phyloP scores from a whole-genome alignment of 2,329 filamentous ascomycete genomes.

The Fusarium haematococcum region DNA sequence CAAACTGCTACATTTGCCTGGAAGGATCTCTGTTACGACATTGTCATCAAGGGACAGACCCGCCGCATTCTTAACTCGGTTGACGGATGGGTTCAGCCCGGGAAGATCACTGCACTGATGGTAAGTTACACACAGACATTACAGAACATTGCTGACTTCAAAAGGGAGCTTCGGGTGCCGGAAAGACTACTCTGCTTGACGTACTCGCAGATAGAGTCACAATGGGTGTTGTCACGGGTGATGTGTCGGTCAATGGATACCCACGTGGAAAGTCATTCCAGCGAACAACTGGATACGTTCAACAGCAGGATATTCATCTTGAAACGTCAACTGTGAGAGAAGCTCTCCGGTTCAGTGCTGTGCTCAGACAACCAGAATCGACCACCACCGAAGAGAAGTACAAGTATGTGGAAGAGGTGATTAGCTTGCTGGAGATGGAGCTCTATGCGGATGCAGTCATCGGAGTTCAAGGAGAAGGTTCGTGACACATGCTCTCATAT shows the following conservation, averaged over 20 bases:
- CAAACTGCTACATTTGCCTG: constrained; percentile 68
- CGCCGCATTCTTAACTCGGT: constrained; percentile 75
- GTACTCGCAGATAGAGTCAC: constrained; percentile 85
- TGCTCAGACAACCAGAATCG: constrained; percentile 80
- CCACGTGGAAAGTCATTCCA: constrained; percentile 82
- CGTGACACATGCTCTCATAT: neutral
- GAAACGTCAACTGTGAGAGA: constrained; percentile 75
- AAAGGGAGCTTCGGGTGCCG: constrained; percentile 76
- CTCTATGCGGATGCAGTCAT: constrained; percentile 72
- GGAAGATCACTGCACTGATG: constrained; percentile 78
- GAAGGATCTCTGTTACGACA: constrained; percentile 78
- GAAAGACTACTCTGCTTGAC: constrained; percentile 88
- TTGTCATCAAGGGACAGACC: constrained; percentile 72
- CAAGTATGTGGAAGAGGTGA: constrained; percentile 82
- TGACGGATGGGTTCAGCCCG: constrained; percentile 79
- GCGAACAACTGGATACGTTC: constrained; percentile 88
- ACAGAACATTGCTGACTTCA: neutral
- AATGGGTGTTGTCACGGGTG: constrained; percentile 86
- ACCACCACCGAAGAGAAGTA: constrained; percentile 77
- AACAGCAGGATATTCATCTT: constrained; percentile 85
- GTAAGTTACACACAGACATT: neutral
- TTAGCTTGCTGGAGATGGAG: constrained; percentile 70
- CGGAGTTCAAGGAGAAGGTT: constrained; percentile 66
- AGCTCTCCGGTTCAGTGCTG: constrained; percentile 82
- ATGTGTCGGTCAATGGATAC: constrained; percentile 73